Evolutionary conservation across 164 flowering plant genomes (phyloP), one percentile per base, ranked within the genome.

Genomic region (Euptelea pleiosperma): DNA sequence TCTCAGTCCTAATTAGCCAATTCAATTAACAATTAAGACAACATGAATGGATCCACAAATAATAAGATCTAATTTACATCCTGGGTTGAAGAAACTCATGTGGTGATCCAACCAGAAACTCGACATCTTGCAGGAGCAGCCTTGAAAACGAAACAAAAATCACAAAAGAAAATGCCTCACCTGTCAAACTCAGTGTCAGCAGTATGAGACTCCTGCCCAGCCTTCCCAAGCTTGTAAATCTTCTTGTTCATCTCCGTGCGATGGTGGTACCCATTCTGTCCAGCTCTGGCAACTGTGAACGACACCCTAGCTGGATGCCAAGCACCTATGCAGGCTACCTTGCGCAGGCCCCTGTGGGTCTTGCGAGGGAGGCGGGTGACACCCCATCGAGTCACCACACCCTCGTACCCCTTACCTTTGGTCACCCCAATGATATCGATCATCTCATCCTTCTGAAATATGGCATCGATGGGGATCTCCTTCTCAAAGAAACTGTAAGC

Each of bases 221-320:
- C 63, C 75, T 85, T 85, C 6, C 86, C 91, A 45, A 85, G 71
- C 72, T 68, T 85, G 75, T 85, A 82, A 30, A 85, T 54, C 68
- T 85, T 85, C 80, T 85, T 85, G 69, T 85, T 85, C 87, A 85
- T 61, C 68, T 85, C 91, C 0, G 87, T 84, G 3, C 85, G 79
- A 50, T 84, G 89, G 60, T 84, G 89, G 68, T 84, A 84, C 21
- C 87, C 87, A 60, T 84, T 84, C 69, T 84, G 90, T 11, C 90
- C 87, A 51, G 90, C 90, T 59, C 87, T 73, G 40, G 90, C 87
- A 61, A 84, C 90, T 0, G 90, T 84, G 54, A 73, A 84, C 1
- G 87, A 84, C 35, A 84, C 90, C 56, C 90, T 70, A 31, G 90
- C 87, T 0, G 90, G 91, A 67, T 85, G 91, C 91, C 91, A 85